These are phyloP conservation scores for Podaxis pistillaris DNA, from an alignment of 768 basidiomycete genomes.

Conservation along the genomic window DNA sequence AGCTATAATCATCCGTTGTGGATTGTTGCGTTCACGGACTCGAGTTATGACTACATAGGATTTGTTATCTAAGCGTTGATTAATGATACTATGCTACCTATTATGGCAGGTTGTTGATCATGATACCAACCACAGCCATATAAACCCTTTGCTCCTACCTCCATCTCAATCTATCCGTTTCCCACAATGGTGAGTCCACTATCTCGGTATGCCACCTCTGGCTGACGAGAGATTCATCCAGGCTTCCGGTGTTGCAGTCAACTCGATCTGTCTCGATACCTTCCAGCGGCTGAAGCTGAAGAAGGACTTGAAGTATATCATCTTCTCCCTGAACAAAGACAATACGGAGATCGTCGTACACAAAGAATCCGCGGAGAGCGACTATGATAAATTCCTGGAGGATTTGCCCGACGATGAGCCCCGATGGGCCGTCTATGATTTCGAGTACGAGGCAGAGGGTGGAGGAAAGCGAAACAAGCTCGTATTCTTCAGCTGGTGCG, in stretches of 20 bases:
- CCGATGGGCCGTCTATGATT: constrained; percentile 92
- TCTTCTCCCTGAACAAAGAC: constrained; percentile 63
- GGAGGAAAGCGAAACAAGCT: constrained; percentile 86
- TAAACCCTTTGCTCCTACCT: constrained; percentile 27
- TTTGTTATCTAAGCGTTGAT: constrained; percentile 11
- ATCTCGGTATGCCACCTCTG: background rate
- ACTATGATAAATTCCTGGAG: constrained; percentile 72
- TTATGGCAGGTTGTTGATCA: constrained; percentile 16
- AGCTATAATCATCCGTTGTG: background rate
- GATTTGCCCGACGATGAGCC: constrained; percentile 75
- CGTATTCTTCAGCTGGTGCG: constrained; percentile 82
- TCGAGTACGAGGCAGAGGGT: constrained; percentile 73
- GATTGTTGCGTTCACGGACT: background rate
- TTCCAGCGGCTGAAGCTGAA: constrained; percentile 75
- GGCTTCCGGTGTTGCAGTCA: constrained; percentile 69
- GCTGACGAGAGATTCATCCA: constrained; percentile 18
- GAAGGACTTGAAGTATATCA: constrained; percentile 67
- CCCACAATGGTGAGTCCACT: constrained; percentile 27
- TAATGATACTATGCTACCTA: constrained; percentile 9
- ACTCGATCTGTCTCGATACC: constrained; percentile 51
- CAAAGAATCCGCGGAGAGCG: constrained; percentile 48
- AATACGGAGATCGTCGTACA: constrained; percentile 76
- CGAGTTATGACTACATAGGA: background rate
- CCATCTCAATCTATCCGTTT: constrained; percentile 17
- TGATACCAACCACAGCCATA: constrained; percentile 25